Base-by-base conservation (phyloP, 768 basidiomycete genomes). In the Stropharia rugosoannulata region DNA sequence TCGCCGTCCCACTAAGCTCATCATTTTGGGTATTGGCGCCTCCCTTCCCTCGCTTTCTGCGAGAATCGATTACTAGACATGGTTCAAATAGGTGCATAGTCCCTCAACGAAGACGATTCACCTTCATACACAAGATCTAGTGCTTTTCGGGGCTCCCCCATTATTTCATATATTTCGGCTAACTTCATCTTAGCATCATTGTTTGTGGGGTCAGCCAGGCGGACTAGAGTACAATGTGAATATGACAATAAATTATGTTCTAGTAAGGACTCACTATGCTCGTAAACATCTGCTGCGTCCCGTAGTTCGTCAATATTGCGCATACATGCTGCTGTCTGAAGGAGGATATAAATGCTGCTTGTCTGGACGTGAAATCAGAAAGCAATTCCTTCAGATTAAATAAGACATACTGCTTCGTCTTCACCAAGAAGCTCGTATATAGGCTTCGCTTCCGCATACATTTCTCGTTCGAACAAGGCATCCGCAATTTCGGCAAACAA, bases 131-230 rank as follows among this genome's bases (percentile, higher is more conserved):
- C 89, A 0, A 97, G 72, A 6, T 90, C 86, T 0, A 97, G 77
- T 0, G 96, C 96, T 64, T 88, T 88, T 13, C 85, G 76, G 1
- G 89, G 85, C 59, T 94, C 84, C 42, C 89, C 85, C 60, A 88
- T 72, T 10, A 91, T 85, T 68, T 99, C 96, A 60, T 93, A 92
- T 12, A 95, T 83, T 59, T 91, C 91, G 0, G 95, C 96, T 0
- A 98, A 79, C 59, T 91, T 89, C 81, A 95, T 86, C 69, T 93
- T 94, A 25, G 87, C 88, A 27, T 95, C 90, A 62, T 85, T 83
- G 61, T 92, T 82, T 0, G 79, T 78, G 0, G 92, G 87, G 66
- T 95, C 90, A 1, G 82, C 83, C 3, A 80, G 75, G 15, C 89
- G 76, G 29, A 95, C 95, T 96, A 60, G 45, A 19, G 5, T 51